Base-by-base conservation (phyloP, 2,329 filamentous ascomycete species). In the Arthrobotrys conoides region DNA sequence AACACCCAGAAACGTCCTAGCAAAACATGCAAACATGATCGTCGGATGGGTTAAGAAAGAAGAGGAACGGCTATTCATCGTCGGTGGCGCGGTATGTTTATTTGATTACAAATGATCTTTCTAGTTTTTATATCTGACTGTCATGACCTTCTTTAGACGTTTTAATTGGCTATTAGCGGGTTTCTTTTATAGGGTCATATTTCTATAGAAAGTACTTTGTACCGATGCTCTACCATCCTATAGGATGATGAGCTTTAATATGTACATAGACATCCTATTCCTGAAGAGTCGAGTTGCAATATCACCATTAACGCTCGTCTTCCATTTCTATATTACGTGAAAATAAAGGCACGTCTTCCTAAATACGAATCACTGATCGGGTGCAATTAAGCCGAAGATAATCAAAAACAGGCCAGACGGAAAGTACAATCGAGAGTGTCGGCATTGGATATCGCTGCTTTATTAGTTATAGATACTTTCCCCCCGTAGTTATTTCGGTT, bases 21-120 rank as follows among this genome's bases (percentile, higher is more conserved):
- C 93, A 9, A 92, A 95, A 83, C 93, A 92, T 10, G 95, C 94
- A 38, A 97, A 96, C 83, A 91, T 92, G 85, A 90, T 99, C 63
- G 91, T 96, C 5, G 92, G 96, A 83, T 99, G 95, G 94, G 91
- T 95, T 0, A 91, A 93, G 83, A 88, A 91, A 81, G 96, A 99
- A 85, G 95, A 98, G 84, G 94, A 98, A 85, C 88, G 96, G 72
- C 86, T 98, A 5, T 99, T 99, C 83, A 97, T 99, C 76, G 96
- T 99, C 83, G 96, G 96, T 0, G 96, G 96, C n/a, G 96, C 94
- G 51, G 95, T 98, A 81, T 75, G 79, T 80, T 51, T 51, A 71
- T 76, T 71, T 77, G 51, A 77, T 59, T 46, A 63, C 49, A 77
- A 69, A 59, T 63, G 48, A 57, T 33, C 51, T 24, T 33, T 33